Conservation (phyloP, 805 yeast species). For the Saturnispora ahearnii region DNA sequence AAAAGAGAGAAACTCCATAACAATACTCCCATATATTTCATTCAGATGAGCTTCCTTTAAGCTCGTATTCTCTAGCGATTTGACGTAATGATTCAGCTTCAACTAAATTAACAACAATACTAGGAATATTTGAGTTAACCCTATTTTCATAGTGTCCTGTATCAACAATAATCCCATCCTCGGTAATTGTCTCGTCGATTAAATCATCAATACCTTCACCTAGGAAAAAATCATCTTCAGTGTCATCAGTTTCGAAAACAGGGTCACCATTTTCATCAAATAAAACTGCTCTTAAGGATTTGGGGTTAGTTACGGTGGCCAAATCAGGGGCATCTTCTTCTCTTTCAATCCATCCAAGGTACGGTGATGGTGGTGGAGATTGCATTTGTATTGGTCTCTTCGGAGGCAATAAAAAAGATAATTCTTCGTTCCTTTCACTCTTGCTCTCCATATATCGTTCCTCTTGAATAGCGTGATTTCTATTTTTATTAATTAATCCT, state of each 20-base stretch:
- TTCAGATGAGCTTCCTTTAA: background rate
- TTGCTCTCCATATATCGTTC: background rate
- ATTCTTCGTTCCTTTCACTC: background rate
- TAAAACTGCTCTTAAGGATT: constrained; percentile 15
- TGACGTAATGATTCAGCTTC: constrained; percentile 22
- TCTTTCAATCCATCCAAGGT: constrained; percentile 23
- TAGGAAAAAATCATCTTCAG: constrained; percentile 5
- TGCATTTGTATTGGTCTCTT: constrained; percentile 24
- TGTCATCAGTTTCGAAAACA: constrained; percentile 1
- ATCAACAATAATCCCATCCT: background rate
- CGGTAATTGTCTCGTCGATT: background rate
- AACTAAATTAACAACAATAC: constrained; percentile 22
- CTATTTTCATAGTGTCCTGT: background rate
- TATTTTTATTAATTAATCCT: background rate
- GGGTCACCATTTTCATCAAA: constrained; percentile 4
- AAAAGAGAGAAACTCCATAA: too few species aligned
- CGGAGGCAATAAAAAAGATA: constrained; percentile 18
- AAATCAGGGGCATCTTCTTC: constrained; percentile 28
- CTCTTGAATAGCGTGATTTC: background rate
- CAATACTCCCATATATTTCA: background rate
- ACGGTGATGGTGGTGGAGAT: constrained; percentile 31
- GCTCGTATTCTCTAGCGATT: constrained; percentile 8
- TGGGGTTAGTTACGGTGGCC: constrained; percentile 24
- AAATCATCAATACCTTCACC: constrained; percentile 11
- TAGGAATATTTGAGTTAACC: constrained; percentile 16